Base-by-base conservation (phyloP, 495 filamentous ascomycete species). In the Daldinia loculata region DNA sequence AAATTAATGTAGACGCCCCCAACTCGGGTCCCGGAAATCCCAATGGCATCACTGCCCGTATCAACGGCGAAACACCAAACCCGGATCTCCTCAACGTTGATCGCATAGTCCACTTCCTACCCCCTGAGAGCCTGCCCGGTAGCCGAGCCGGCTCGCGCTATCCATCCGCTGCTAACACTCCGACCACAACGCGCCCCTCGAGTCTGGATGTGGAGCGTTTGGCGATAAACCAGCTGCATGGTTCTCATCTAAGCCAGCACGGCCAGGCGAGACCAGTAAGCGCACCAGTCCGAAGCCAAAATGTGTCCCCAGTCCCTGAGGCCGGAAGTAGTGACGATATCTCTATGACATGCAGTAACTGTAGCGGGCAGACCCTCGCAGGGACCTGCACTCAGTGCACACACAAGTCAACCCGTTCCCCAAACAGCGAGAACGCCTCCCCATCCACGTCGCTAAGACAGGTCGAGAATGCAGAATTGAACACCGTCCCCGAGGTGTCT, bases 91-190 rank as follows among this genome's bases (percentile, higher is more conserved):
- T 7, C 17, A 19, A 41, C 29, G 8, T 71, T 2, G 58, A 67
- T 53, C 63, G 45, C 12, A 38, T 61, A n/a, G 41, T 67, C 19
- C 43, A 58, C 52, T 67, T 67, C 48, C 58, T 63, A 2, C 36
- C 69, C 1, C 2, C 69, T 2, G 58, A 59, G 4, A 62, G 26
- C 45, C 14, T 71, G 0, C 53, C 63, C n/a, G 69, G 69, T 1
- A 67, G 69, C 43, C 69, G 48, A 1, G 39, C 55, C 17, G 50
- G 50, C 52, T 57, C 48, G 8, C 52, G 34, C 45, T n/a, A 52
- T 5, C 1, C 32, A n/a, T 58, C 57, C 5, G 34, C 27, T 8
- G 5, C 17, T 2, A 24, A 29, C 19, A 9, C 56, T 0, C 63
- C 63, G 5, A 26, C 22, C 36, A 19, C 12, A 0, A 59, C 63